Conservation (phyloP, 768 basidiomycete genomes). For the Agaricus subrufescens region DNA sequence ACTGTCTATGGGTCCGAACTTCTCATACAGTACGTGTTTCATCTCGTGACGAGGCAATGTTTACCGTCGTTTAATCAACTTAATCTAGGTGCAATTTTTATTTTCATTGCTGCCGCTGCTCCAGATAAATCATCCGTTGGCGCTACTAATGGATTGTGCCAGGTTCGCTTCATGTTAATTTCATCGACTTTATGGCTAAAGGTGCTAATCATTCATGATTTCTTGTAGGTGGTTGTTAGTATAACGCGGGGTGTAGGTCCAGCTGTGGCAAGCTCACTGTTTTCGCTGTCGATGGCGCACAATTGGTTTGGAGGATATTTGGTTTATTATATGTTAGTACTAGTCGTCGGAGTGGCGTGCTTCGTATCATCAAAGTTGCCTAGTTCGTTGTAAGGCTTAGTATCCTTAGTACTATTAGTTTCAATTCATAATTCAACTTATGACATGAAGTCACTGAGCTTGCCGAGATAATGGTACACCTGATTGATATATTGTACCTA, state of each 20-base stretch:
- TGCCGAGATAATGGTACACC: too few relatives aligned
- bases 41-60: not conserved
- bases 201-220: not conserved
- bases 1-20: conserved; percentile 40
- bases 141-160: conserved; percentile 66
- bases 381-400: not conserved
- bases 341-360: conserved; percentile 23
- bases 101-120: conserved; percentile 61
- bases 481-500: too few relatives aligned
- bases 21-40: conserved; percentile 49
- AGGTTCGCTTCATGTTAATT: conserved; percentile 22
- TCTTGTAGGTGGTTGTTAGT: conserved; percentile 28
- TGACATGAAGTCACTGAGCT: too few relatives aligned
- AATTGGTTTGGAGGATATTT: conserved; percentile 50
- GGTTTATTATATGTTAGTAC: conserved; percentile 44
- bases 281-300: conserved; percentile 57
- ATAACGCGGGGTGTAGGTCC: conserved; percentile 49
- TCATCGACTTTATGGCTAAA: not conserved
- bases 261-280: conserved; percentile 55
- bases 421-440: too few relatives aligned
- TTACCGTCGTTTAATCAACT: not conserved
- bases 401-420: too few relatives aligned
- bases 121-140: conserved; percentile 66
- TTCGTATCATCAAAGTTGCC: conserved; percentile 18
- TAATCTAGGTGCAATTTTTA: conserved; percentile 58